Evolutionary conservation across 192 early-diverging fungal genomes (phyloP).

Genomic region (Backusella mclennaniae): DNA sequence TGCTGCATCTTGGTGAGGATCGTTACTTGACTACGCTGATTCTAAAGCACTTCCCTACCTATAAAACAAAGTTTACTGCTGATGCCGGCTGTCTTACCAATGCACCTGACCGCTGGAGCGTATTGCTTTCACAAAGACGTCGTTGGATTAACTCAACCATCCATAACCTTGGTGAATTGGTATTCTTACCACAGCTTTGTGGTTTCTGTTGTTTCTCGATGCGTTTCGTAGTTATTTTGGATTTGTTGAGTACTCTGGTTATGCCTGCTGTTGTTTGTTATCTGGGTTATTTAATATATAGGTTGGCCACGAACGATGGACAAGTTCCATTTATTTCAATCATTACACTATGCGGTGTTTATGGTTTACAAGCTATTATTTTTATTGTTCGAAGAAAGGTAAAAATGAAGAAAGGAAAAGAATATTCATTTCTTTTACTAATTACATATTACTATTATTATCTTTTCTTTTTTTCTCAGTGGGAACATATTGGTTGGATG

Average conservation of each 20-base stretch:
- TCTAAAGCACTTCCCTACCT: conserved; percentile 96
- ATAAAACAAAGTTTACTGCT: conserved; percentile 88
- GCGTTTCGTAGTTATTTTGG: conserved; percentile 93
- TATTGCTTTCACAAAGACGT: conserved; percentile 95
- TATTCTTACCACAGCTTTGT: conserved; percentile 91
- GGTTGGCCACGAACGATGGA: conserved; percentile 48
- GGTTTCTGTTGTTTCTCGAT: conserved; percentile 97
- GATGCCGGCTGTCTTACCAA: conserved; percentile 91
- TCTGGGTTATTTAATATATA: conserved; percentile 81
- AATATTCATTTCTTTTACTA: background rate
- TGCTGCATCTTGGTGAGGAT: conserved; percentile 97
- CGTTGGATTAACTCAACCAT: conserved; percentile 99
- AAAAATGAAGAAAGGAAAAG: conserved; percentile 13
- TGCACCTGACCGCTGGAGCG: conserved; percentile 90
- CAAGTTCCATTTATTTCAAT: conserved; percentile 80
- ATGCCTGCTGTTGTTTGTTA: conserved; percentile 92
- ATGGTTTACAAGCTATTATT: conserved; percentile 72
- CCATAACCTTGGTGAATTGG: conserved; percentile 94
- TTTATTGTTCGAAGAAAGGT: conserved; percentile 78
- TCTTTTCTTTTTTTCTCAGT: conserved; percentile 39
- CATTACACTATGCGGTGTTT: conserved; percentile 80
- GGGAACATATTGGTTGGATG: conserved; percentile 96
- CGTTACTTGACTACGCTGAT: conserved; percentile 91
- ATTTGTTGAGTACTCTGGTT: conserved; percentile 87
- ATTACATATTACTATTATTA: background rate